A percentile compares a stretch with the other conserved stretches of the same genome.
These are phyloP conservation scores for Lycium ferocissimum DNA, from an alignment of 257 asterid species.

Conservation along the genomic window DNA sequence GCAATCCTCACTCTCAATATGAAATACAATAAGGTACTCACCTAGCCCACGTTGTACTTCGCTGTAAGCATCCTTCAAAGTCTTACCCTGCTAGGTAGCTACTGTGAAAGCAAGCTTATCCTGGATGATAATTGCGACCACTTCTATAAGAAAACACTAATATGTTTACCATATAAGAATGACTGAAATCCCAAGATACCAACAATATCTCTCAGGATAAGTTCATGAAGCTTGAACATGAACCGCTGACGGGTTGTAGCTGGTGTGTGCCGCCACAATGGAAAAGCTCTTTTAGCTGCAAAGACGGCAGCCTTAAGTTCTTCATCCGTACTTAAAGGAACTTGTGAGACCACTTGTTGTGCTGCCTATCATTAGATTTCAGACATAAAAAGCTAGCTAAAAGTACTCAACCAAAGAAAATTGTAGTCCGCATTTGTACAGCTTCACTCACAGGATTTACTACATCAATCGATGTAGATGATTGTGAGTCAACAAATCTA, in stretches of 20 bases:
- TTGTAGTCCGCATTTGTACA: conserved; percentile 2
- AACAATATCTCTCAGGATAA: conserved; percentile 85
- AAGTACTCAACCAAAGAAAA: conserved; percentile 10
- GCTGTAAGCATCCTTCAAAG: conserved; percentile 93
- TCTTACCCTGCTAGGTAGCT: conserved; percentile 90
- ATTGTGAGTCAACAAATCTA: conserved; percentile 72
- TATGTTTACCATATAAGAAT: neutral
- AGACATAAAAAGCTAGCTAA: conserved; percentile 1
- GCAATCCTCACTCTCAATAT: neutral
- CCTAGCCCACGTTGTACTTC: conserved; percentile 96
- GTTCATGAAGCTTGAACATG: conserved; percentile 92
- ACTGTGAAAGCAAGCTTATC: conserved; percentile 84
- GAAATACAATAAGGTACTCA: conserved; percentile 39
- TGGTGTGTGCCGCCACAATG: conserved; percentile 81
- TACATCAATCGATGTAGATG: conserved; percentile 77
- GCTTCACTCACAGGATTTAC: conserved; percentile 73
- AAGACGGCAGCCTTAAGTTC: conserved; percentile 89
- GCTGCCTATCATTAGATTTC: conserved; percentile 63
- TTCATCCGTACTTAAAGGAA: conserved; percentile 79
- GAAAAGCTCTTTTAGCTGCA: conserved; percentile 84
- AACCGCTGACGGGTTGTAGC: conserved; percentile 74
- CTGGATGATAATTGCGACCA: conserved; percentile 48
- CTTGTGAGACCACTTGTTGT: conserved; percentile 89
- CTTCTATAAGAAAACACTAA: conserved; percentile 31
- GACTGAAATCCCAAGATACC: conserved; percentile 28